Evolutionary conservation across 1,284 basidiomycete species (phyloP), one percentile per base, ranked within the genome.

Genomic region (Trametes polyzona): DNA sequence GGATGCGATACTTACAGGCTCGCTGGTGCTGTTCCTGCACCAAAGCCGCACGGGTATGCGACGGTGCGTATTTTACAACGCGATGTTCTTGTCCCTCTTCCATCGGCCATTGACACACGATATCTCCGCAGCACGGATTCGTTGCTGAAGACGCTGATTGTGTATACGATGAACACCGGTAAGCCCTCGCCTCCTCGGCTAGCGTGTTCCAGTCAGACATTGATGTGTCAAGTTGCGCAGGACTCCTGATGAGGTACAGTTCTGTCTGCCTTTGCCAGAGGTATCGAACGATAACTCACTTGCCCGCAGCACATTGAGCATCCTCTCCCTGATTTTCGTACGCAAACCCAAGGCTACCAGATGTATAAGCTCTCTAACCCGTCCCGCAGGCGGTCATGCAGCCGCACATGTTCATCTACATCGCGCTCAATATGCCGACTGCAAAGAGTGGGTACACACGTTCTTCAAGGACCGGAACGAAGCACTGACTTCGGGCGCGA

Each of bases 401-500:
- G 7, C 21, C 44, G 10, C 10, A 7, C 17, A 33, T 23, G 19
- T 33, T 46, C 21, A 35, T 33, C 2, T 33, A 33, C 21, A 16
- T 46, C 21, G 44, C 44, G 19, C 44, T 46, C 44, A 46, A 46
- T 23, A 33, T 46, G 44, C 44, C 44, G 17, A 46, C 30, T 9
- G 24, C 30, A 12, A 46, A 46, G 8, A 21, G 36, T 39, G 23
- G 10, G 36, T 39, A 7, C 23, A 21, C 23, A 23, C 30, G 30
- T 32, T 14, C 30, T 7, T 32, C 8, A 32, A 32, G 30, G 8
- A 8, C 30, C 30, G 14, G 30, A 14, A 8, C 30, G 30, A 32
- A 8, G 30, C 14, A 32, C 7, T 8, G 30, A 14, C 7, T 19
- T n/a, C 23, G 19, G 12, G 39, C 19, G 17, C 12, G 23, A 7